Percentiles rank a stretch among this genome's conserved stretches.
Evolutionary conservation across 23 red algal species (phyloP).

Genomic region (Chondrus crispus): DNA sequence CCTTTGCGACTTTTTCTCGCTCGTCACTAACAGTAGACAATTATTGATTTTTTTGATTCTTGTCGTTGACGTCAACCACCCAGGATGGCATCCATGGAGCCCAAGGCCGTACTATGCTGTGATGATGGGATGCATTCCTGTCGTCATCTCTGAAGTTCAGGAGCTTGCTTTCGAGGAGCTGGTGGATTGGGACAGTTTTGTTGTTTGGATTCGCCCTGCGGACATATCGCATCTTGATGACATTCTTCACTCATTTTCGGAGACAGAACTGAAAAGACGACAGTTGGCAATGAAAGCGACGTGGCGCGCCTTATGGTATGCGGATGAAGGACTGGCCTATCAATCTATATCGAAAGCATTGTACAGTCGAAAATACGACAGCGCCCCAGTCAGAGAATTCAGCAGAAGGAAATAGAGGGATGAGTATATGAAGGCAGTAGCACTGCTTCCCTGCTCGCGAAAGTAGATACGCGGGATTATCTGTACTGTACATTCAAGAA

Average conservation of each 20-base stretch:
- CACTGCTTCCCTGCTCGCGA: too few species aligned
- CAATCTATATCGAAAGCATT: conserved; percentile 31
- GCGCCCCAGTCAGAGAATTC: conserved; percentile 9
- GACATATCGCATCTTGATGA: conserved; percentile 27
- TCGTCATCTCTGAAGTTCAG: conserved; percentile 64
- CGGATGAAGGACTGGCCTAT: conserved; percentile 19
- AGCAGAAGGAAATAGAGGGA: neutral
- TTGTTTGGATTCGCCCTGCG: conserved; percentile 52
- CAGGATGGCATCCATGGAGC: conserved; percentile 78
- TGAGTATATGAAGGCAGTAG: too few species aligned
- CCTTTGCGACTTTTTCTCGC: too few species aligned
- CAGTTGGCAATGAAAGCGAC: conserved; percentile 1
- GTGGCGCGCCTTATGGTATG: conserved; percentile 67
- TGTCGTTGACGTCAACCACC: too few species aligned
- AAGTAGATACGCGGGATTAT: too few species aligned
- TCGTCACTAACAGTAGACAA: too few species aligned
- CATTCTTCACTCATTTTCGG: conserved; percentile 37
- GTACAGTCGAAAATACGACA: conserved; percentile 28
- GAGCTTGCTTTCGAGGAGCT: conserved; percentile 54
- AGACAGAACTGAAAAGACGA: conserved; percentile 25
- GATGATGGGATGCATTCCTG: conserved; percentile 63
- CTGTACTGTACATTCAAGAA: too few species aligned
- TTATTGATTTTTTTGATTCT: too few species aligned
- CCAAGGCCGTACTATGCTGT: conserved; percentile 59
- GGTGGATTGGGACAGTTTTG: conserved; percentile 59